Percentiles rank a stretch among this genome's conserved stretches.
Evolutionary conservation across 805 yeast species (phyloP).

Genomic region (Myxozyma udenii): DNA sequence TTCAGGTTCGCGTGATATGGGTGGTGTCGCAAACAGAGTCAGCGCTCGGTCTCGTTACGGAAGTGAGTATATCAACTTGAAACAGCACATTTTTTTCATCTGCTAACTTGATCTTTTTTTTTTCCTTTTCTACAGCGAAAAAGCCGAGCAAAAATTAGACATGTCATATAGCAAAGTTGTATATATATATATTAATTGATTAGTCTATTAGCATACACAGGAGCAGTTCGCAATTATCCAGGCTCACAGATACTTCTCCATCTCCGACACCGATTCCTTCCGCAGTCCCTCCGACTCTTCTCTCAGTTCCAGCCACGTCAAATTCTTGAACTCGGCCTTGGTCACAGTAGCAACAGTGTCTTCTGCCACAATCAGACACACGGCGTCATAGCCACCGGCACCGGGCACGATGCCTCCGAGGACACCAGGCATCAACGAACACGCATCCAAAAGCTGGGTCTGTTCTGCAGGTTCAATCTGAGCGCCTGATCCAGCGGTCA

Average conservation of each 20-base stretch:
- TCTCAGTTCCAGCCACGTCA: constrained; percentile 46
- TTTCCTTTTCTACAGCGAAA: too few relatives aligned
- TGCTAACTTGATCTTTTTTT: too few relatives aligned
- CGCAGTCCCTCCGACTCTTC: constrained; percentile 44
- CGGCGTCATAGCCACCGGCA: constrained; percentile 97
- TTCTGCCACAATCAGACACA: constrained; percentile 60
- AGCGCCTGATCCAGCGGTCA: constrained; percentile 69
- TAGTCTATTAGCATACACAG: not conserved
- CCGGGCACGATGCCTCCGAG: constrained; percentile 98
- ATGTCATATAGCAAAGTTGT: not conserved
- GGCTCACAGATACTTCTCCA: constrained; percentile 11
- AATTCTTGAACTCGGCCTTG: constrained; percentile 34
- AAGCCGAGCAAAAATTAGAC: constrained; percentile 17
- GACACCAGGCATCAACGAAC: constrained; percentile 63
- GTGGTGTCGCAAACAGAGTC: constrained; percentile 90
- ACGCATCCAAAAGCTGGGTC: constrained; percentile 61
- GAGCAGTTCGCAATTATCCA: not conserved
- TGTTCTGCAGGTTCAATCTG: constrained; percentile 85
- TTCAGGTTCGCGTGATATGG: constrained; percentile 65
- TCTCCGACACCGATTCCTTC: constrained; percentile 14
- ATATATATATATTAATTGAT: not conserved
- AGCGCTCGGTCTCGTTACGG: constrained; percentile 93
- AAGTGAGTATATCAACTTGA: constrained; percentile 45
- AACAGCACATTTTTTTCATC: not conserved
- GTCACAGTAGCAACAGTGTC: constrained; percentile 2